Conservation (phyloP, 805 yeast genomes). For the Nakazawaea wickerhamii region DNA sequence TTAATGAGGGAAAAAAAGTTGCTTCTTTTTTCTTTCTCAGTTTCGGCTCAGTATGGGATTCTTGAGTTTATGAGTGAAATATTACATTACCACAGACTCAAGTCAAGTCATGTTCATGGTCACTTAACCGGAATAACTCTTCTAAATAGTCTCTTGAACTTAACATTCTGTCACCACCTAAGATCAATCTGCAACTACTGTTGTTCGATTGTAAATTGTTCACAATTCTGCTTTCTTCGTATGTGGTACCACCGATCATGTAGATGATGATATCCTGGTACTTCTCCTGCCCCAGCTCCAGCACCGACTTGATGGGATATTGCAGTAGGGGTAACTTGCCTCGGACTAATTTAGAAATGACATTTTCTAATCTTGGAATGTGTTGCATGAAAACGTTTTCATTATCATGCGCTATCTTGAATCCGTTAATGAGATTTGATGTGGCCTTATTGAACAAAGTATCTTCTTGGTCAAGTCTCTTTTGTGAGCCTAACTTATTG, state of each 20-base stretch:
- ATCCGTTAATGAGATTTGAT: conserved; percentile 27
- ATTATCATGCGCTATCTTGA: conserved; percentile 33
- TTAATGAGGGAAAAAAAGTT: no score
- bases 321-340: conserved; percentile 33
- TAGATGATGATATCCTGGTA: conserved; percentile 67
- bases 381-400: conserved; percentile 90
- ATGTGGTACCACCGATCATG: conserved; percentile 85
- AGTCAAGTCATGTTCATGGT: conserved; percentile 9
- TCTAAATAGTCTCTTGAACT: conserved; percentile 38
- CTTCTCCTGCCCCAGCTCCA: conserved; percentile 25
- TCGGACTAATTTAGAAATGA: conserved; percentile 35
- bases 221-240: conserved; percentile 83
- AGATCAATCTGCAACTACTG: conserved; percentile 55
- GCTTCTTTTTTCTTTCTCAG: no score
- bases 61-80: no score
- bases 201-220: conserved; percentile 59
- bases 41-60: no score
- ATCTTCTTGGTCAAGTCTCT: conserved; percentile 35
- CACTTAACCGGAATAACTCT: conserved; percentile 19
- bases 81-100: not conserved
- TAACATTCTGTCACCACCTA: conserved; percentile 75
- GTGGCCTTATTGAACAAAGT: conserved; percentile 20
- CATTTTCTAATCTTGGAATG: conserved; percentile 59
- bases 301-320: conserved; percentile 41
- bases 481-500: conserved; percentile 36